These are phyloP conservation scores for Arthrobotrys entomopaga DNA, from an alignment of 2,329 filamentous ascomycete species.

Conservation along the genomic window DNA sequence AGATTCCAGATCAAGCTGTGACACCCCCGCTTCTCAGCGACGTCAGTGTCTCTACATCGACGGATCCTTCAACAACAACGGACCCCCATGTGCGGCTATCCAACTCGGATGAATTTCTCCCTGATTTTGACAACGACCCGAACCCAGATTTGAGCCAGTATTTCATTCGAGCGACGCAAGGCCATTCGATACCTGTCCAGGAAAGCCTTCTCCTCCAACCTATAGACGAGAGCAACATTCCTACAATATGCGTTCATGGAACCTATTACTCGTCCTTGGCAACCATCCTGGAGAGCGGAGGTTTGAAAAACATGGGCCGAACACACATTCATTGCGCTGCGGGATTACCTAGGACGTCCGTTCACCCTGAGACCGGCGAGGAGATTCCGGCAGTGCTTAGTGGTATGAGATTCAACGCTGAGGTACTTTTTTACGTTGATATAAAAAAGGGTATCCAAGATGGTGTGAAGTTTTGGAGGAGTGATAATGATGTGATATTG, in stretches of 20 bases:
- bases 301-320: constrained; percentile 80
- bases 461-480: constrained; percentile 75
- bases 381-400: constrained; percentile 70
- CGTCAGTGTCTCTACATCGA: constrained; percentile 56
- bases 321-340: constrained; percentile 92
- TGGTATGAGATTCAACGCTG: constrained; percentile 81
- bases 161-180: constrained; percentile 94
- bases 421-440: constrained; percentile 82
- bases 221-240: constrained; percentile 69
- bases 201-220: constrained; percentile 76
- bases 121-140: constrained; percentile 58
- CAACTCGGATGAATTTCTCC: constrained; percentile 61
- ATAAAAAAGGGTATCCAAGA: constrained; percentile 73
- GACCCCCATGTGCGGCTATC: constrained; percentile 60
- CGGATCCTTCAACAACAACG: constrained; percentile 56
- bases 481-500: constrained; percentile 80
- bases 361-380: constrained; percentile 43
- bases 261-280: constrained; percentile 86
- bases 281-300: constrained; percentile 77
- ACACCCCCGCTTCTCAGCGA: constrained; percentile 55
- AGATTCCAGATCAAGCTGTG: constrained; percentile 59
- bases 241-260: constrained; percentile 80
- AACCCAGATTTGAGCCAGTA: constrained; percentile 71
- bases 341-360: constrained; percentile 65
- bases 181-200: constrained; percentile 82